A percentile compares a stretch with the other conserved stretches of the same genome.
Conservation (phyloP, 129 eudicot species). For the Erigeron canadensis region DNA sequence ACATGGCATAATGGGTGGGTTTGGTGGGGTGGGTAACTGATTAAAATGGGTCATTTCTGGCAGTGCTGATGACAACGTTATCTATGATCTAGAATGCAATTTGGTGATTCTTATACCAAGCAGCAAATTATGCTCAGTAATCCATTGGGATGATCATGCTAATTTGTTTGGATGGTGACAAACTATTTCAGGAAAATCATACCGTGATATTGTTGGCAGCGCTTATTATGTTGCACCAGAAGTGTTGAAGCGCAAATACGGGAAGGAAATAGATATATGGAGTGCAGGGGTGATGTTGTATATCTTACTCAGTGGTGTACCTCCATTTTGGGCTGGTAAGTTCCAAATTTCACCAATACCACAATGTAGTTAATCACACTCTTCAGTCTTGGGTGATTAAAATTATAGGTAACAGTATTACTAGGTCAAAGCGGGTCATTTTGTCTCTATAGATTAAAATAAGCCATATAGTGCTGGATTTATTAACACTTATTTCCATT, state of each 20-base stretch:
- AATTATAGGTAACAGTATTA: neutral
- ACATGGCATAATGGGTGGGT: neutral
- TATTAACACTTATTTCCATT: too few relatives aligned
- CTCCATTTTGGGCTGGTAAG: conserved; percentile 98
- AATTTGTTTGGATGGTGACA: conserved; percentile 21
- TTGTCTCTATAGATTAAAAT: too few relatives aligned
- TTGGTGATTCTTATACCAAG: too few relatives aligned
- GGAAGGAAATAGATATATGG: conserved; percentile 89
- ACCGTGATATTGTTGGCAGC: conserved; percentile 86
- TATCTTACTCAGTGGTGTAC: conserved; percentile 90
- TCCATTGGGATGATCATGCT: neutral
- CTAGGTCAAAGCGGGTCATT: too few relatives aligned
- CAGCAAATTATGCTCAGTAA: neutral
- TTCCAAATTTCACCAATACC: neutral
- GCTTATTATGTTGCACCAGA: conserved; percentile 97
- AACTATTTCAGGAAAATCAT: conserved; percentile 61
- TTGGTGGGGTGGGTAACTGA: neutral
- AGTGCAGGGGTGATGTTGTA: conserved; percentile 95
- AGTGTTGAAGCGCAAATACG: conserved; percentile 75
- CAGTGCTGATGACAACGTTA: too few relatives aligned
- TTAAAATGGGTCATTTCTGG: neutral
- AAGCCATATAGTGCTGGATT: too few relatives aligned
- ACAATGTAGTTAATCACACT: neutral
- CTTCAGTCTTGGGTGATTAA: neutral
- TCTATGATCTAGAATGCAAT: too few relatives aligned